Percentiles rank a stretch among this genome's conserved stretches.
Conservation (phyloP, 1,284 basidiomycete species). For the Xerocomus amazonicus region DNA sequence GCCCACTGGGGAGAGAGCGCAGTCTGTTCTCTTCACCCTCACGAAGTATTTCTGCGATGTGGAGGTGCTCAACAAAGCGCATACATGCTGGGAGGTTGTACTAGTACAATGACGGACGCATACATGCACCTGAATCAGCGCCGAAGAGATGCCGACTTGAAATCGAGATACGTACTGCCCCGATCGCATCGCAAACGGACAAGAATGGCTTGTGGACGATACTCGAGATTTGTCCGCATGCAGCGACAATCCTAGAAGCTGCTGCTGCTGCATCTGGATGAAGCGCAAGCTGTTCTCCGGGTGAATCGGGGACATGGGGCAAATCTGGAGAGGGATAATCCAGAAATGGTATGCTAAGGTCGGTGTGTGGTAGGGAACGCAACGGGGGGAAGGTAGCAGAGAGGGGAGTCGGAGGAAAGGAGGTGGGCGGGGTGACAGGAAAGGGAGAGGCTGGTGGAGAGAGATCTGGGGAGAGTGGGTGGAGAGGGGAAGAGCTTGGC, state of each 20-base stretch:
- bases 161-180: constrained; percentile 47
- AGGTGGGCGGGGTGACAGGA: constrained; percentile 27
- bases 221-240: constrained; percentile 59
- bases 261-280: constrained; percentile 58
- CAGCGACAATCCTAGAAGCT: constrained; percentile 60
- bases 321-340: constrained; percentile 62
- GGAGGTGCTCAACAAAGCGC: constrained; percentile 62
- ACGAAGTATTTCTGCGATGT: constrained; percentile 62
- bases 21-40: constrained; percentile 43
- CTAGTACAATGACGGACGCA: constrained; percentile 33
- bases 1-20: background rate
- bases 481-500: constrained; percentile 19
- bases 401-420: constrained; percentile 29
- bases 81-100: constrained; percentile 70
- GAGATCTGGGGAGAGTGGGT: constrained; percentile 13
- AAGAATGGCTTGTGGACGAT: constrained; percentile 65
- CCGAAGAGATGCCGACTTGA: background rate
- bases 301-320: constrained; percentile 44
- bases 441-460: constrained; percentile 18
- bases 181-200: constrained; percentile 60
- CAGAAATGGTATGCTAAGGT: constrained; percentile 18
- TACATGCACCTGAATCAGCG: constrained; percentile 17
- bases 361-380: constrained; percentile 4
- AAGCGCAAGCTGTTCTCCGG: constrained; percentile 50
- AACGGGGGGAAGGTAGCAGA: constrained; percentile 19